These are phyloP conservation scores for Podaxis rugospora DNA, from an alignment of 768 basidiomycete species.

Conservation along the genomic window DNA sequence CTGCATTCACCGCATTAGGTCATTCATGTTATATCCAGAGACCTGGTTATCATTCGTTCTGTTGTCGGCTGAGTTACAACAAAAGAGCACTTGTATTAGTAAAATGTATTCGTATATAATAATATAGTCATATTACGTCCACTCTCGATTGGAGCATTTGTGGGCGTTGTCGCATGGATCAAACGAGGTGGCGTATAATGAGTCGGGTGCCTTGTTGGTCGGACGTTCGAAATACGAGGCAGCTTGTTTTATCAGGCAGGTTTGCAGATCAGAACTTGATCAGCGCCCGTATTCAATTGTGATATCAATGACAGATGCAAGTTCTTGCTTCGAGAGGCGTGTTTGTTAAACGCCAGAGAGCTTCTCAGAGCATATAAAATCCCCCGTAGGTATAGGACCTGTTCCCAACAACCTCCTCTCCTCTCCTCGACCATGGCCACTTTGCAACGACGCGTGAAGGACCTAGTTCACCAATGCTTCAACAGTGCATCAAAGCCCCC, in stretches of 20 bases:
- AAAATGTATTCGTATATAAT: background rate
- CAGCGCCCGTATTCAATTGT: background rate
- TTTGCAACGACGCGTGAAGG: background rate
- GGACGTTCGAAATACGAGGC: background rate
- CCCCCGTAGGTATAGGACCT: background rate
- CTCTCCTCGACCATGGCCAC: background rate
- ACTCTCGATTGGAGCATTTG: background rate
- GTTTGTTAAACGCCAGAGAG: background rate
- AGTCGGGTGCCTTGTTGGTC: background rate
- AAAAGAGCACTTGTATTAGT: conserved; percentile 1
- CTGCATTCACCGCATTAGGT: conserved; percentile 34
- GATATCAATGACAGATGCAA: background rate
- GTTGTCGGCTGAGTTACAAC: background rate
- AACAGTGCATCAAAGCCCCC: background rate
- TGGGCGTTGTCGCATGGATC: background rate
- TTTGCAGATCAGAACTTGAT: background rate
- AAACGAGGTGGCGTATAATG: background rate
- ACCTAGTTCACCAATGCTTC: background rate
- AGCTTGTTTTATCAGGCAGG: background rate
- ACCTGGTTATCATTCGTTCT: background rate
- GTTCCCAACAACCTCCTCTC: background rate
- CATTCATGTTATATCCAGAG: conserved; percentile 13
- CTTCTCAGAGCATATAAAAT: background rate
- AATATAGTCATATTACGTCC: background rate
- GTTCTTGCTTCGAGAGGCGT: background rate